Percentiles rank a stretch among this genome's conserved stretches.
Conservation (phyloP, 352 stramenopile genomes). For the Globisporangium ultimum region DNA sequence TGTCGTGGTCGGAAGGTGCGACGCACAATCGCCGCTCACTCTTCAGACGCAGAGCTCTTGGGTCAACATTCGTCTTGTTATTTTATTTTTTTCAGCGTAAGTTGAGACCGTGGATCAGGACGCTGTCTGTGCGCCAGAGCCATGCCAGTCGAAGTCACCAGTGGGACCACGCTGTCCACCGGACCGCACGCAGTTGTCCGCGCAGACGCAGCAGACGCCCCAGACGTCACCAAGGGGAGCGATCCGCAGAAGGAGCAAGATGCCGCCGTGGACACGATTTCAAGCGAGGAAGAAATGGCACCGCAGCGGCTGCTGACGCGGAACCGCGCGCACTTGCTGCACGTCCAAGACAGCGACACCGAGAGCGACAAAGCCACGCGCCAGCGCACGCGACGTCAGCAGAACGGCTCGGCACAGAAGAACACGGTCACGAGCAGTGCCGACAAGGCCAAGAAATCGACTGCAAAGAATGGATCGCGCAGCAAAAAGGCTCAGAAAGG, state of each 20-base stretch:
- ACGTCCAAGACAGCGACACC: constrained; percentile 8
- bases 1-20: too few species aligned
- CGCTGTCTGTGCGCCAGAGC: too few species aligned
- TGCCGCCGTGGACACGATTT: neutral
- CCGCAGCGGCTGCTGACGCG: constrained; percentile 3
- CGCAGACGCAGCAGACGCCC: neutral
- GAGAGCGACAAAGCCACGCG: constrained; percentile 8
- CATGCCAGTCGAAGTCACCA: too few species aligned
- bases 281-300: neutral
- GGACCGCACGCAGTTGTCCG: too few species aligned
- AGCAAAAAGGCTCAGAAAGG: constrained; percentile 8
- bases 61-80: too few species aligned
- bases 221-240: neutral
- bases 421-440: neutral
- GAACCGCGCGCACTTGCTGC: constrained; percentile 3
- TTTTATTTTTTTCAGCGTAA: too few species aligned
- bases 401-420: constrained; percentile 1
- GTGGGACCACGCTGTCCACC: too few species aligned
- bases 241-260: neutral
- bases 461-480: neutral
- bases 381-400: constrained; percentile 4
- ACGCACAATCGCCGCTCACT: too few species aligned
- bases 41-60: too few species aligned
- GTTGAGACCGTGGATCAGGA: too few species aligned
- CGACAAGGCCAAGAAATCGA: constrained; percentile 5